A percentile compares a stretch with the other conserved stretches of the same genome.
Evolutionary conservation across 768 basidiomycete species (phyloP).

Genomic region (Leccinellum albellum): DNA sequence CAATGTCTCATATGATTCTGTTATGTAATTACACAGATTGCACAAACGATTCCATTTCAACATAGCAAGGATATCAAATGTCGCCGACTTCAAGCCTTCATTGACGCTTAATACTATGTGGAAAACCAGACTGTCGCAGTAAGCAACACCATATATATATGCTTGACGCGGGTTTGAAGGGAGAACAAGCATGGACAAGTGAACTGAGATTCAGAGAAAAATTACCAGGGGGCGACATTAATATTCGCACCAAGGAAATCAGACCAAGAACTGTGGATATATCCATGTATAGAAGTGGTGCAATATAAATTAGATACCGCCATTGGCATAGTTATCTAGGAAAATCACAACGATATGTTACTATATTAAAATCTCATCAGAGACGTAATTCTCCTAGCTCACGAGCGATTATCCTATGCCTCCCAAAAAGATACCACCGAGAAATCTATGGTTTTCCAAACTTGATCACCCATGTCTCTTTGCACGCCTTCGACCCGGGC

Average conservation of each 20-base stretch:
- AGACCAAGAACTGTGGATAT: neutral
- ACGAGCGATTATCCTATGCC: neutral
- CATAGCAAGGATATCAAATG: neutral
- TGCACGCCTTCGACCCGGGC: conserved; percentile 38
- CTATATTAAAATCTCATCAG: neutral
- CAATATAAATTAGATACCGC: neutral
- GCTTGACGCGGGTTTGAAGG: neutral
- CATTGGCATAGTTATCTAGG: neutral
- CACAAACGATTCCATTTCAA: neutral
- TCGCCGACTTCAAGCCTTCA: too few relatives aligned
- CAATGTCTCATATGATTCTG: neutral
- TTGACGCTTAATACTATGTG: too few relatives aligned
- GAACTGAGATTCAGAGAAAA: neutral
- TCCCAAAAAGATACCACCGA: neutral
- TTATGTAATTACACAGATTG: neutral
- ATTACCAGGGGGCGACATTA: neutral
- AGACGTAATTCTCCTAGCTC: neutral
- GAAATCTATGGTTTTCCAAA: conserved; percentile 32
- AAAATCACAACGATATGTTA: neutral
- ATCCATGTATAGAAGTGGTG: neutral
- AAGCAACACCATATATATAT: neutral
- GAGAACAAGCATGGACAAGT: neutral
- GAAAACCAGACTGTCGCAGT: neutral
- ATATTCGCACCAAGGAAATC: neutral
- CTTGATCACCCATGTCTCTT: conserved; percentile 61